Conservation (phyloP, 2,329 filamentous ascomycete genomes). For the Calonectria ilicicola region DNA sequence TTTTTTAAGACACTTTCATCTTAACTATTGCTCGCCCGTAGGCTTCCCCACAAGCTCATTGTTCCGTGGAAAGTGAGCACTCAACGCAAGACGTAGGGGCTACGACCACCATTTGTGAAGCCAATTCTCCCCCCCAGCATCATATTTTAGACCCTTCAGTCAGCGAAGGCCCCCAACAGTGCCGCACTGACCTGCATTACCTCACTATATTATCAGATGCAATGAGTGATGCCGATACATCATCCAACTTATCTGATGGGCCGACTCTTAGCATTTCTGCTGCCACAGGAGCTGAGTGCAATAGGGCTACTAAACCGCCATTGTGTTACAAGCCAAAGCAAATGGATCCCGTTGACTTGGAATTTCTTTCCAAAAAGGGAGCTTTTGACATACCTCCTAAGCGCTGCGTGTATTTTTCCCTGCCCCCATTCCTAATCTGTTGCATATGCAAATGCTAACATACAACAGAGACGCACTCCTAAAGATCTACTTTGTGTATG, state of each 20-base stretch:
- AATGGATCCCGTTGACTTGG: background rate
- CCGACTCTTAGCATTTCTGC: too few species aligned
- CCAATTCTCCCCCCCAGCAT: background rate
- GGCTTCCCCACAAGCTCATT: background rate
- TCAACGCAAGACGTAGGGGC: background rate
- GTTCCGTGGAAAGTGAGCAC: background rate
- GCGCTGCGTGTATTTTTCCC: background rate
- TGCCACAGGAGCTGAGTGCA: too few species aligned
- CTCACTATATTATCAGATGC: background rate
- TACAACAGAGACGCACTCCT: background rate
- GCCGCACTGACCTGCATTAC: background rate
- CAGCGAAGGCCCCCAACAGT: background rate
- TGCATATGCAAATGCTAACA: background rate
- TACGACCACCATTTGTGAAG: background rate
- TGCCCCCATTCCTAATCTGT: background rate
- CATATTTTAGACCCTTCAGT: background rate
- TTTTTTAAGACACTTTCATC: background rate
- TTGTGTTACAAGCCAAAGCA: background rate
- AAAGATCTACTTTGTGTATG: background rate
- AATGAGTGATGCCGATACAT: background rate
- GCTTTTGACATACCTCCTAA: background rate
- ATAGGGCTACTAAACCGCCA: background rate
- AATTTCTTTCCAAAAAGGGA: background rate
- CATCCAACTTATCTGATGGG: background rate
- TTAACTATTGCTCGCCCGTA: background rate